Percentiles rank a stretch among this genome's conserved stretches.
Conservation (phyloP, 2,329 filamentous ascomycete species). For the Colletotrichum lentis region DNA sequence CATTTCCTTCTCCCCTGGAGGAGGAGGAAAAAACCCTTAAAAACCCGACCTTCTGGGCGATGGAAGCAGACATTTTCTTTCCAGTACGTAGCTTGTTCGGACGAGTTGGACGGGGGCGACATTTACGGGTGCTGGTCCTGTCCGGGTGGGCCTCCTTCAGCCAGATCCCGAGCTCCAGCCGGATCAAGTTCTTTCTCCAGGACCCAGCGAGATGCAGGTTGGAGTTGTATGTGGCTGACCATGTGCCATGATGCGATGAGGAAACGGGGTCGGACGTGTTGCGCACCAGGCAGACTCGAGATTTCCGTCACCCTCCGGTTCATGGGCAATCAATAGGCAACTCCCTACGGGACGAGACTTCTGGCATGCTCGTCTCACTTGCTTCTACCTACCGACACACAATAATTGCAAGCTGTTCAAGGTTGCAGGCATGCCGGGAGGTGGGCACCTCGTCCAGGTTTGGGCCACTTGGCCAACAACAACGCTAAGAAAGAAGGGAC, state of each 20-base stretch:
- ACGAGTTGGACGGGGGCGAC: slow-evolving; percentile 33
- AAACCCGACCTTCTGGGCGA: not conserved
- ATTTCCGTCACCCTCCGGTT: not conserved
- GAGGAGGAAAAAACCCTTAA: too few relatives aligned
- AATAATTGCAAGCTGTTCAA: slow-evolving; percentile 15
- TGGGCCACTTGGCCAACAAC: slow-evolving; percentile 15
- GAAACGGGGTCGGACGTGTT: slow-evolving; percentile 4
- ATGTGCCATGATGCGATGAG: slow-evolving; percentile 17
- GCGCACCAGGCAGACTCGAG: slow-evolving; percentile 1
- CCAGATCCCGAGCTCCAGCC: slow-evolving; percentile 36
- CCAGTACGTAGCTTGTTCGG: slow-evolving; percentile 17
- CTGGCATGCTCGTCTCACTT: slow-evolving; percentile 35
- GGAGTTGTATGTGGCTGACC: slow-evolving; percentile 20
- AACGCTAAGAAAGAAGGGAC: slow-evolving; percentile 24
- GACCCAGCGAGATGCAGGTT: slow-evolving; percentile 20
- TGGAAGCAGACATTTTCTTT: slow-evolving; percentile 23
- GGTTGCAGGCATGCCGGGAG: slow-evolving; percentile 17
- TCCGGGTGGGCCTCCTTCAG: slow-evolving; percentile 28
- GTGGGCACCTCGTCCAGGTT: slow-evolving; percentile 27
- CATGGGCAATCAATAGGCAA: not conserved
- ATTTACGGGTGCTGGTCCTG: slow-evolving; percentile 32
- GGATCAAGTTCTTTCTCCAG: slow-evolving; percentile 29
- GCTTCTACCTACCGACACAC: slow-evolving; percentile 14
- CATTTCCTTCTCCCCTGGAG: not conserved
- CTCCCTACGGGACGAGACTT: not conserved